Evolutionary conservation across 805 yeast species (phyloP), one percentile per base, ranked within the genome.

Genomic region (Candida awuae): DNA sequence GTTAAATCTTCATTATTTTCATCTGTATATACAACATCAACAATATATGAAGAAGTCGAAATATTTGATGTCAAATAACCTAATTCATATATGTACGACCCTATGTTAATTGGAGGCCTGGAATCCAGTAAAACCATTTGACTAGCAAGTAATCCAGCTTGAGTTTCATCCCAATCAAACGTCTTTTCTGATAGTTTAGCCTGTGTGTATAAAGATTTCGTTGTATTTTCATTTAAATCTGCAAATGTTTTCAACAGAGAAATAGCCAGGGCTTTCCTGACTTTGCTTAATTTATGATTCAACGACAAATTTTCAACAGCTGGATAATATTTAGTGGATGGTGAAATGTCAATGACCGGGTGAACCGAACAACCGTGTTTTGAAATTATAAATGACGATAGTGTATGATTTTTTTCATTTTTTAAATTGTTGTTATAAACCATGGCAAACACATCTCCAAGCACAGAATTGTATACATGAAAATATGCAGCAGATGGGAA

Each of bases 131-230:
- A 61, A 3, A 51, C 51, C 80, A 88, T 80, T 12, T 62, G 46
- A 23, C 82, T 74, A 0, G 96, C 94, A 20, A 84, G 54, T 8
- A 71, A 70, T 0, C 97, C 97, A 1, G 96, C 95, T 38, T 73
- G 69, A 0, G 90, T 81, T 49, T 85, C 95, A 58, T 90, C 97
- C 73, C 78, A 68, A 55, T 71, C 68, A 45, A 60, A 61, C 2
- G 22, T 13, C 13, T 50, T 38, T 1, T 42, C 26, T 7, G 55
- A 34, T 30, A 59, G 12, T 13, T 42, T 47, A 8, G 56, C 51
- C 21, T 36, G 49, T 21, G 32, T 38, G 15, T 41, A 38, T 38
- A 54, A 27, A 2, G 41, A 17, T 10, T 49, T 38, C 9, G 47
- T 46, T 10, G 52, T 47, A 5, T 36, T 37, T 48, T 64, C 51